A percentile compares a stretch with the other conserved stretches of the same genome.
Evolutionary conservation across 345 rosid species (phyloP).

Genomic region (Erucastrum elatum): DNA sequence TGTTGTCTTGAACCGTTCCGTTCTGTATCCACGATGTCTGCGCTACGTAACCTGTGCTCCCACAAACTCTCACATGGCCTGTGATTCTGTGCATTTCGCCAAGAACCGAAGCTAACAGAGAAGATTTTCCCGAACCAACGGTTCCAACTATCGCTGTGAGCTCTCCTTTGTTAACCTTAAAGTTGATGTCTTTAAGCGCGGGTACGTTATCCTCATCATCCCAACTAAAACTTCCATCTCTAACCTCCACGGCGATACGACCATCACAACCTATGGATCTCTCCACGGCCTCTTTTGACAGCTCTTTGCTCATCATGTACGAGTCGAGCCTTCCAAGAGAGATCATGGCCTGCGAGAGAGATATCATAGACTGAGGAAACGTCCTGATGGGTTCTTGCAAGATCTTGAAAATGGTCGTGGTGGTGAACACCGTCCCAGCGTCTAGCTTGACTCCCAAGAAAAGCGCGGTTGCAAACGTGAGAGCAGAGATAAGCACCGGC

Average conservation of each 20-base stretch:
- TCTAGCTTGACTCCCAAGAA: constrained; percentile 67
- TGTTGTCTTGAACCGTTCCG: constrained; percentile 88
- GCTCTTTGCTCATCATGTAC: constrained; percentile 79
- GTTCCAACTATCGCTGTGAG: constrained; percentile 88
- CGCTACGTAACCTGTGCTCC: constrained; percentile 83
- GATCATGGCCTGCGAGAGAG: constrained; percentile 89
- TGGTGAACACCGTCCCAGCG: constrained; percentile 86
- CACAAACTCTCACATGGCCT: constrained; percentile 78
- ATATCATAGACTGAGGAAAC: constrained; percentile 96
- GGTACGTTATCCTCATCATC: constrained; percentile 72
- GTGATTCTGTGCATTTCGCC: constrained; percentile 93
- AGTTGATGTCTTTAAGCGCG: constrained; percentile 59
- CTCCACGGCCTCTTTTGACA: constrained; percentile 59
- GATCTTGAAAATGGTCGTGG: constrained; percentile 83
- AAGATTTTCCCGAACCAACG: constrained; percentile 93
- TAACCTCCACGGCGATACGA: constrained; percentile 61
- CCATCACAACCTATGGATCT: constrained; percentile 58
- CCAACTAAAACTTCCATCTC: constrained; percentile 76
- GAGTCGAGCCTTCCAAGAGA: constrained; percentile 75
- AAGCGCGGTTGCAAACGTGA: constrained; percentile 77
- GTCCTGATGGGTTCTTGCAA: constrained; percentile 88
- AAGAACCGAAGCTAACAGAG: constrained; percentile 76
- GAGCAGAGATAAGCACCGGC: constrained; percentile 68
- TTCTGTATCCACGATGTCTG: constrained; percentile 96
- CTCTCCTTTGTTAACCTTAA: constrained; percentile 72